Base-by-base conservation (phyloP, 176 grass and related monocot species). In the Paspalum notatum region DNA sequence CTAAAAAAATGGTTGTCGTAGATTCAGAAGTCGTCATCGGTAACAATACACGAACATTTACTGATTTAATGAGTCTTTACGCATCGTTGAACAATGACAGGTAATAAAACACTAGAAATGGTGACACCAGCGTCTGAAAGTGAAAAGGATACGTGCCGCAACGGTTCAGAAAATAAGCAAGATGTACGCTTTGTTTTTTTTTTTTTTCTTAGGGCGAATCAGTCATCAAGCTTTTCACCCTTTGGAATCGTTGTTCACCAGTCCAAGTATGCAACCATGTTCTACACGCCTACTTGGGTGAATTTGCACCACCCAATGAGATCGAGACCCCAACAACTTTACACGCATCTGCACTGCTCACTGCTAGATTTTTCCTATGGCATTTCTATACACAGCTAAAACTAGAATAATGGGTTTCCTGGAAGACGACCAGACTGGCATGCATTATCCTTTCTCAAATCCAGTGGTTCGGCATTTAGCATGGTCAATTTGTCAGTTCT, bases 231-330 rank as follows among this genome's bases (percentile, higher is more conserved):
- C 18, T 43, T 73, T 67, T 74, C 44, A 45, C 75, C 44, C 61
- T 58, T 44, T 0, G 18, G 6, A 56, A 20, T 76, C 21, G 39
- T 20, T 21, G 77, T 71, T 76, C 50, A 81, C 77, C 0, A 65
- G 54, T 81, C 87, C 56, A 85, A 81, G 39, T 76, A 81, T 48
- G 54, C 70, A 76, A 71, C 87, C 76, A 63, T 63, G 38, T 75
- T 52, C 9, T 39, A 38, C 17, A 24, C 7, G 22, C 2, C 41
- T 57, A 66, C 18, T 50, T 14, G 1, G 27, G 68, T 74, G 62
- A 89, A 75, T 20, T 75, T 39, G 37, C 55, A 61, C 45, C 45
- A 40, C 62, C 41, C n/a, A 24, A 60, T 25, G n/a, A 21, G n/a
- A n/a, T n/a, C n/a, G n/a, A n/a, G n/a, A n/a, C n/a, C n/a, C n/a